Evolutionary conservation across 352 stramenopile species (phyloP), one percentile per base, ranked within the genome.

Genomic region (Phytophthora cactorum): DNA sequence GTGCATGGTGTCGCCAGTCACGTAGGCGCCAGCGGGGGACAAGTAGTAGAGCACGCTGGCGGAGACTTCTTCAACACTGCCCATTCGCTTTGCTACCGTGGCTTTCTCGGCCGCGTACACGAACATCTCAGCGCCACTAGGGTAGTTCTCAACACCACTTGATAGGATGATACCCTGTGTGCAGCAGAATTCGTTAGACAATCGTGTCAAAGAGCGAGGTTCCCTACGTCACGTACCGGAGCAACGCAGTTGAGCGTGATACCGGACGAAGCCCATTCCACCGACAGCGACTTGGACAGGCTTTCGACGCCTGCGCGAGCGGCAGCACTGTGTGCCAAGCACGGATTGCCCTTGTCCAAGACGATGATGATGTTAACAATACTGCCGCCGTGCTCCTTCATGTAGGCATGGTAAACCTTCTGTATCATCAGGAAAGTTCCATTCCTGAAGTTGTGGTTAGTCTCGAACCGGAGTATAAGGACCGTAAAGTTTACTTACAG

Each of bases 311-410:
- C 93, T 15, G 92, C 93, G 31, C 94, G 82, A 36, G 92, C 90
- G 12, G 92, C 91, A 46, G 84, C 81, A 46, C 78, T 89, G 72
- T 98, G 92, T 5, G 82, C 82, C 80, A 98, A 95, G 28, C 85
- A 79, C 5, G 92, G 91, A 70, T 97, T 92, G 28, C 96, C 96
- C 70, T 98, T 98, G 36, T 93, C 80, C 77, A 97, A 96, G 17
- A 93, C 91, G 11, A 98, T 77, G 15, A 97, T 98, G 66, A 98
- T 98, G 77, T 98, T 98, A 31, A 98, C 94, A 64, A 98, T 98
- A 43, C 84, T 92, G 15, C 93, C 93, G 41, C 94, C 93, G 69
- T 91, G 71, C 25, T 98, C 66, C 55, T 98, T 87, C 92, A 98
- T 98, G 66, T 90, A 98, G 49, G 94, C 78, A 47, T 97, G 86